These are phyloP conservation scores for Arxiozyma heterogenica DNA, from an alignment of 1,139 yeast species.

Conservation along the genomic window DNA sequence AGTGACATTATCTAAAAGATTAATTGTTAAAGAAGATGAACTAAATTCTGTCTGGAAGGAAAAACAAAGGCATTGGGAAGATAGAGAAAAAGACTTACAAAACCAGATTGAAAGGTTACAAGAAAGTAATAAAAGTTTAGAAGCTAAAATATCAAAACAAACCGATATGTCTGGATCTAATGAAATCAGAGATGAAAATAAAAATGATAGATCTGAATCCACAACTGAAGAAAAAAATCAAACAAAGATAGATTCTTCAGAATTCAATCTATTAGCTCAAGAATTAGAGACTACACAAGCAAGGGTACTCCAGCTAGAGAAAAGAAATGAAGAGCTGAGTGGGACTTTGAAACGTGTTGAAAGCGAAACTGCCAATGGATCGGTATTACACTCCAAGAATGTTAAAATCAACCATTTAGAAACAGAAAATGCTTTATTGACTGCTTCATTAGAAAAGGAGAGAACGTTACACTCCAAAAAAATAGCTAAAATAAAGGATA, in stretches of 20 bases:
- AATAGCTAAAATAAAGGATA: slow-evolving; percentile 31
- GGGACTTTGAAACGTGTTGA: slow-evolving; percentile 46
- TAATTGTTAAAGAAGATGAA: slow-evolving; percentile 54
- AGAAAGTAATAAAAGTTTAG: slow-evolving; percentile 42
- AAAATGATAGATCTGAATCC: slow-evolving; percentile 4
- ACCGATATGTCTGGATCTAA: slow-evolving; percentile 30
- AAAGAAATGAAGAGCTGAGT: slow-evolving; percentile 66
- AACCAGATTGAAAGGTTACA: slow-evolving; percentile 41
- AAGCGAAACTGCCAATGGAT: slow-evolving; percentile 28
- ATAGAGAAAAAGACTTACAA: slow-evolving; percentile 40
- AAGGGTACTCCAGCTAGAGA: slow-evolving; percentile 62
- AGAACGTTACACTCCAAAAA: slow-evolving; percentile 29
- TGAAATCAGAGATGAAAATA: slow-evolving; percentile 8
- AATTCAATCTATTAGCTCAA: slow-evolving; percentile 54
- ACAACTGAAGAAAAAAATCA: not conserved
- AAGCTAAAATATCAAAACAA: slow-evolving; percentile 45
- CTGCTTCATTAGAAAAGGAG: slow-evolving; percentile 53
- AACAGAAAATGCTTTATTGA: slow-evolving; percentile 54
- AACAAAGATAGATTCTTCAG: slow-evolving; percentile 11
- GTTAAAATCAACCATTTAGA: slow-evolving; percentile 48
- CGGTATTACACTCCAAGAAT: slow-evolving; percentile 30
- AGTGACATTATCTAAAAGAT: slow-evolving; percentile 38
- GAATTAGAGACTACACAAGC: slow-evolving; percentile 69
- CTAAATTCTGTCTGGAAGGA: slow-evolving; percentile 51
- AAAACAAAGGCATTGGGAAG: slow-evolving; percentile 51